Conservation (phyloP, 441 rosid species). For the Populus tomentosa region DNA sequence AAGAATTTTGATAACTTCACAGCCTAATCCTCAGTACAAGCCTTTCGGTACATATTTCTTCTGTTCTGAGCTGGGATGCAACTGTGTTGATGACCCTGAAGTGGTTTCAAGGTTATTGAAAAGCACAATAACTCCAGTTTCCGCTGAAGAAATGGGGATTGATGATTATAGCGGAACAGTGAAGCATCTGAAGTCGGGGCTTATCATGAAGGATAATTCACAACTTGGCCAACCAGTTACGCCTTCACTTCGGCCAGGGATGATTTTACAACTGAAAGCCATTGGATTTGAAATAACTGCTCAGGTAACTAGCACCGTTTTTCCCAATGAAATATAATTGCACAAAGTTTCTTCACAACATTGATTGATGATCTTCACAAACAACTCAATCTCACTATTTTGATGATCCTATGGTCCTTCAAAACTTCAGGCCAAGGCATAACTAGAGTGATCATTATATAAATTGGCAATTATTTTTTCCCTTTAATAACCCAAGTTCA, state of each 20-base stretch:
- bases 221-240: not conserved
- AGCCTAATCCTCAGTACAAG: conserved; percentile 18
- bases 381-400: not conserved
- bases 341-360: not conserved
- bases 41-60: conserved; percentile 66
- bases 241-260: conserved; percentile 23
- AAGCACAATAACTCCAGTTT: conserved; percentile 1
- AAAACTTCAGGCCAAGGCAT: not conserved
- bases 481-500: not conserved
- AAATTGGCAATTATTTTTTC: not conserved
- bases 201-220: conserved; percentile 19
- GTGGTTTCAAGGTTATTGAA: conserved; percentile 23
- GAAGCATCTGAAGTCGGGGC: conserved; percentile 6
- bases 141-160: conserved; percentile 9
- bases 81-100: conserved; percentile 48
- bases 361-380: not conserved
- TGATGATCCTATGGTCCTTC: not conserved
- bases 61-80: conserved; percentile 34
- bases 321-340: not conserved
- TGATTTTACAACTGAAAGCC: conserved; percentile 29
- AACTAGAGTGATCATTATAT: not conserved
- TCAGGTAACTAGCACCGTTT: conserved; percentile 22
- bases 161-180: conserved; percentile 18
- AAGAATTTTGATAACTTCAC: conserved; percentile 17
- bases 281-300: conserved; percentile 17